phyloP scores from a whole-genome alignment of 164 flowering plant species.

The Sedum album region DNA sequence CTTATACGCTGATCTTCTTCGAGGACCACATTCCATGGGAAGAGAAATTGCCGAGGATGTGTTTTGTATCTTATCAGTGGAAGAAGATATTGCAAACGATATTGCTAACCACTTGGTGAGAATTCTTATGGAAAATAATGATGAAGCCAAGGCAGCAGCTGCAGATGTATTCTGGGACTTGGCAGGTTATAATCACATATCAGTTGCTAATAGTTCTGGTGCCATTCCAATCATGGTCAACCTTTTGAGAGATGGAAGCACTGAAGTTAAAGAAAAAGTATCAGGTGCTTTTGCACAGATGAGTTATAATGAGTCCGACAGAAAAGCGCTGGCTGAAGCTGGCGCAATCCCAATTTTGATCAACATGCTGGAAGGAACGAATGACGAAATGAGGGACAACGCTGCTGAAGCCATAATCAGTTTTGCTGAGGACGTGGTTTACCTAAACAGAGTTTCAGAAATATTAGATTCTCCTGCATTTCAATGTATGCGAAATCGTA shows the following conservation, averaged over 20 bases:
- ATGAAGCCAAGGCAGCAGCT: constrained; percentile 40
- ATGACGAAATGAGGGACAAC: constrained; percentile 39
- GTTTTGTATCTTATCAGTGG: constrained; percentile 40
- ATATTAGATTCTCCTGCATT: constrained; percentile 26
- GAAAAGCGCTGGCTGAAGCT: constrained; percentile 28
- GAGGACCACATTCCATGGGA: constrained; percentile 29
- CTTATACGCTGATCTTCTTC: constrained; percentile 37
- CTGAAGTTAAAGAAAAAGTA: constrained; percentile 31
- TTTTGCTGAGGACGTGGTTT: constrained; percentile 33
- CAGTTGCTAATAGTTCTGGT: constrained; percentile 27
- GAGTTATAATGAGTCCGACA: constrained; percentile 31
- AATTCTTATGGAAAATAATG: constrained; percentile 32
- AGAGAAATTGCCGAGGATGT: constrained; percentile 50
- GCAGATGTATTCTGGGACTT: constrained; percentile 50
- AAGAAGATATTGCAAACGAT: constrained; percentile 35
- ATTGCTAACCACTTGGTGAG: constrained; percentile 34
- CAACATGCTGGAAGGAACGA: constrained; percentile 29
- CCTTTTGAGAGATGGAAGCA: constrained; percentile 25
- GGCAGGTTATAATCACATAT: constrained; percentile 22
- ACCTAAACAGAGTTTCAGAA: constrained; percentile 22
- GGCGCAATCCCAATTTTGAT: constrained; percentile 40
- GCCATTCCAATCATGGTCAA: constrained; percentile 38
- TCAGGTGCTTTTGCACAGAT: constrained; percentile 45
- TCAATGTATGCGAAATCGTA: constrained; percentile 27
- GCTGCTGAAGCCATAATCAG: constrained; percentile 44